phyloP scores from a whole-genome alignment of 192 early-diverging fungal genomes.

The Spinellus fusiger region DNA sequence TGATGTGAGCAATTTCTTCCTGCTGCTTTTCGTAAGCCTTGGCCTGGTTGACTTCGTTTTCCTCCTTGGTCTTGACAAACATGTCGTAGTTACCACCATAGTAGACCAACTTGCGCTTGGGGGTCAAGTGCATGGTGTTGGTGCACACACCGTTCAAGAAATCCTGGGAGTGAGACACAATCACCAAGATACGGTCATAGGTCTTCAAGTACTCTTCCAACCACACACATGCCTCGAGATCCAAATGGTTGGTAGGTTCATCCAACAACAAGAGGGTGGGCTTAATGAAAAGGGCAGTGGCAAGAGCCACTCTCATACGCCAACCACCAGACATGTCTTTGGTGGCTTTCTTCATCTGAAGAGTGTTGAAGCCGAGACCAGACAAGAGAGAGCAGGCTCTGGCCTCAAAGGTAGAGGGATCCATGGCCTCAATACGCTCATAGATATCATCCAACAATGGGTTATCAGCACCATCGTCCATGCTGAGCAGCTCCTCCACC shows the following conservation, averaged over 20 bases:
- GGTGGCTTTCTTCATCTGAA: constrained; percentile 86
- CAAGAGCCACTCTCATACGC: constrained; percentile 98
- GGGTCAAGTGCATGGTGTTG: constrained; percentile 91
- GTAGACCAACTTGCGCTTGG: constrained; percentile 86
- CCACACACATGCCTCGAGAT: constrained; percentile 71
- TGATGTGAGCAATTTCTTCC: constrained; percentile 98
- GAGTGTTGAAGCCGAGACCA: constrained; percentile 89
- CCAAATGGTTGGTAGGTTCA: constrained; percentile 59
- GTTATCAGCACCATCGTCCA: constrained; percentile 78
- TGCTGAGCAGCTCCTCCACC: constrained; percentile 85
- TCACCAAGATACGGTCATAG: constrained; percentile 69
- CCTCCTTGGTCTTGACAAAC: constrained; percentile 90
- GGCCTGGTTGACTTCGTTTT: constrained; percentile 97
- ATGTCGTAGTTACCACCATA: constrained; percentile 98
- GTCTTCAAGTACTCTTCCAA: constrained; percentile 68
- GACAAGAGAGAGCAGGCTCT: constrained; percentile 85
- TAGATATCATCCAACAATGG: constrained; percentile 89
- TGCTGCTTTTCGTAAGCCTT: constrained; percentile 99
- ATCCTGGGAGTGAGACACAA: constrained; percentile 78
- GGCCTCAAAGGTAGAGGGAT: constrained; percentile 89
- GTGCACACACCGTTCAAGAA: constrained; percentile 73
- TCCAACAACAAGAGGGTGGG: constrained; percentile 48
- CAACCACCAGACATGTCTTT: constrained; percentile 99
- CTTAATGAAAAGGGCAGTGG: constrained; percentile 88
- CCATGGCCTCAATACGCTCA: constrained; percentile 93